Evolutionary conservation across 768 basidiomycete species (phyloP).

Genomic region (Sarcodon sp.): DNA sequence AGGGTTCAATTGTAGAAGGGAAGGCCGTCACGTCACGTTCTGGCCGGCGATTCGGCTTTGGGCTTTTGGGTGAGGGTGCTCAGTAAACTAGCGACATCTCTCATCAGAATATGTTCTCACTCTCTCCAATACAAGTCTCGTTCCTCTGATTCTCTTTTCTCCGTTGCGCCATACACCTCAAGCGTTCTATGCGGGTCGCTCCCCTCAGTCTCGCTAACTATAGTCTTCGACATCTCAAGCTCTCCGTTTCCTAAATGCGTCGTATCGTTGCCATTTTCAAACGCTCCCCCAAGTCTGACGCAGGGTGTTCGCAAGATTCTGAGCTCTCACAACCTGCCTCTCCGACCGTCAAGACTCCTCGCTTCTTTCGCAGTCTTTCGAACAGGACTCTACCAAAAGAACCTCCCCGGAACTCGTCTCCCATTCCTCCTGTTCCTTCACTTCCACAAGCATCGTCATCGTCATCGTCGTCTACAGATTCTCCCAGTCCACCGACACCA

Average conservation of each 20-base stretch:
- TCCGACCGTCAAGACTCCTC: conserved; percentile 4
- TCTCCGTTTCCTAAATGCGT: conserved; percentile 31
- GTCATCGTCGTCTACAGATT: conserved; percentile 49
- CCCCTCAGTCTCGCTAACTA: neutral
- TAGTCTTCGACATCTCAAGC: neutral
- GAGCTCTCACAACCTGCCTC: conserved; percentile 1
- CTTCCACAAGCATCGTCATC: conserved; percentile 32
- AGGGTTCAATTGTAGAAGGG: too few species aligned
- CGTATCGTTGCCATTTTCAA: conserved; percentile 51
- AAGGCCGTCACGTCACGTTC: too few species aligned
- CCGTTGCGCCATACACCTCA: neutral
- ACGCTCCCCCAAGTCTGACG: conserved; percentile 28
- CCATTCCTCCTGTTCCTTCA: conserved; percentile 9
- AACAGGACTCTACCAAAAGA: conserved; percentile 11
- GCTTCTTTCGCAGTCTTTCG: conserved; percentile 15
- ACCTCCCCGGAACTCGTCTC: conserved; percentile 13
- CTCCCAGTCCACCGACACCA: conserved; percentile 38
- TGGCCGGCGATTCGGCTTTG: too few species aligned
- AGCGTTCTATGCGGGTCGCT: neutral
- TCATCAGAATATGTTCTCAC: neutral
- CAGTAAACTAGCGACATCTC: too few species aligned
- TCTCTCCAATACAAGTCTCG: neutral
- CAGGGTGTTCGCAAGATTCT: neutral
- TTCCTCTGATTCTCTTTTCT: neutral
- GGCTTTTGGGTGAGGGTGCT: too few species aligned